Base-by-base conservation (phyloP, 2,329 filamentous ascomycete species). In the Canariomyces notabilis region DNA sequence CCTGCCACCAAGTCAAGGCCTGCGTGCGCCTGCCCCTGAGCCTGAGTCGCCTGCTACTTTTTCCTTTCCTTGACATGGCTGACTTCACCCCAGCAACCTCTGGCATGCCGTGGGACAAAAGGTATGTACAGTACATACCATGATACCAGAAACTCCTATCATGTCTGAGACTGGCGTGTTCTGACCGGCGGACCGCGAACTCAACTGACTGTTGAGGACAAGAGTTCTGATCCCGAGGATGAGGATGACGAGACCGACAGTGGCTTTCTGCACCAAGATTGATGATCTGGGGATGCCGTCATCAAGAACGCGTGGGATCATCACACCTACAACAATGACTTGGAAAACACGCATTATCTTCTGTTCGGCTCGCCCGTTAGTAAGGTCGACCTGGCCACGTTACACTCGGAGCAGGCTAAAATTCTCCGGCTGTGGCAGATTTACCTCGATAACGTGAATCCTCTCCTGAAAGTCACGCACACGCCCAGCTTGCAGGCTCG, bases 401-500 rank as follows among this genome's bases (percentile, higher is more conserved):
- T 80, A 0, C 82, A 85, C 21, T 72, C 73, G 0, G 57, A 66
- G 0, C 65, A 67, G 0, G 62, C 66, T 1, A 64, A 72, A 0
- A 71, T 75, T 5, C 72, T 77, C 48, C 59, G 64, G 19, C 61
- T 77, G 1, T 83, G 79, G 77, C 77, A 82, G 56, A 62, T 73
- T 0, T 83, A 77, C 51, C 61, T 82, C 0, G 71, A 80, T 20
- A 79, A 79, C 33, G 71, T 82, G 41, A 69, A 82, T 51, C 78
- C 79, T 0, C 52, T 83, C 2, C 61, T 81, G n/a, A 81, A 79
- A 42, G 66, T 82, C 29, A 75, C 75, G 0, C 79, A 83, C 53
- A 69, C 71, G 0, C 77, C 79, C 0, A 79, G 61, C 1, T 56
- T 82, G 0, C 78, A 82, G 50, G 53, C 57, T 1, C 69, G 67